Evolutionary conservation across 331 rosid species (phyloP).

Genomic region (Stylosanthes scabra): DNA sequence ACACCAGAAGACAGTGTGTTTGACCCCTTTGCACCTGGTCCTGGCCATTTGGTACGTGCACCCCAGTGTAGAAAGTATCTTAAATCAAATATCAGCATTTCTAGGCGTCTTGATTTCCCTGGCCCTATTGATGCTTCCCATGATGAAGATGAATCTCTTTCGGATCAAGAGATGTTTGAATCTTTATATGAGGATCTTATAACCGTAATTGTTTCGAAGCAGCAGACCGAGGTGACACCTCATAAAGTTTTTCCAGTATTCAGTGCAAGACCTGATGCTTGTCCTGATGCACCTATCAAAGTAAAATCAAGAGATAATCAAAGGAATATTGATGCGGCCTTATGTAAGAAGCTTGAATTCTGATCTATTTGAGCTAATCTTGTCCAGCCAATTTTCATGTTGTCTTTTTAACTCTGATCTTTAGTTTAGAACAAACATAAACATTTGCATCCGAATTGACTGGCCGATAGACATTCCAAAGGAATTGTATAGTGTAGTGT

Average conservation of each 20-base stretch:
- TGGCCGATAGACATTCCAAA: constrained; percentile 42
- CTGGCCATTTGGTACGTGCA: constrained; percentile 52
- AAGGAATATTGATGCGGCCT: constrained; percentile 47
- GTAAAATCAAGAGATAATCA: constrained; percentile 48
- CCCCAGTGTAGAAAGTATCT: constrained; percentile 55
- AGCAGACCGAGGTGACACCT: constrained; percentile 58
- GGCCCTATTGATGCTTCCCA: constrained; percentile 16
- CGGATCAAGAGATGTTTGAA: constrained; percentile 68
- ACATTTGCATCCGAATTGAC: constrained; percentile 43
- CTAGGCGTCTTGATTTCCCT: constrained; percentile 66
- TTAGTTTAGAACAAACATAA: constrained; percentile 16
- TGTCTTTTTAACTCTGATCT: constrained; percentile 31
- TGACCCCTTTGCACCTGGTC: constrained; percentile 76
- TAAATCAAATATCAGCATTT: constrained; percentile 45
- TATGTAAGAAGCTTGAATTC: constrained; percentile 82
- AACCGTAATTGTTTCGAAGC: constrained; percentile 62
- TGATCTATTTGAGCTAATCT: constrained; percentile 39
- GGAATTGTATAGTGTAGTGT: constrained; percentile 54
- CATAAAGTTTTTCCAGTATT: constrained; percentile 23
- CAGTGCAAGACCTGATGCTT: constrained; percentile 56
- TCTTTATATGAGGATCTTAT: constrained; percentile 61
- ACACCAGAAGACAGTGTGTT: constrained; percentile 75
- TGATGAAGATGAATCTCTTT: constrained; percentile 45
- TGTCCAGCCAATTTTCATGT: constrained; percentile 36
- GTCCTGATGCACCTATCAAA: constrained; percentile 75